Base-by-base conservation (phyloP, 2,329 filamentous ascomycete species). In the Apiospora marii region DNA sequence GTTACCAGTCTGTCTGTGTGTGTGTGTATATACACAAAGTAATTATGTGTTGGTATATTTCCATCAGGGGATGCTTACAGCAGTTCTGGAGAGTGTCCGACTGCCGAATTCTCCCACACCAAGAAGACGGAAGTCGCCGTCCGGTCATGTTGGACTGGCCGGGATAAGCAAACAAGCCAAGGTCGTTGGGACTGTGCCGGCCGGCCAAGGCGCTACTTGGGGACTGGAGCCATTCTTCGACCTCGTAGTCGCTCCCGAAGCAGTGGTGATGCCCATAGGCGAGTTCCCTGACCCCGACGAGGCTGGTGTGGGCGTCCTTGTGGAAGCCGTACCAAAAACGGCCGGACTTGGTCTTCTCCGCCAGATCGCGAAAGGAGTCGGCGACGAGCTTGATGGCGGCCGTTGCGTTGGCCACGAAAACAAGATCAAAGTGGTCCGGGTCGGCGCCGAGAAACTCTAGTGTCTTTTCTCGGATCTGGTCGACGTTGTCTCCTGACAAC, bases 321-420 rank as follows among this genome's bases (percentile, higher is more conserved):
- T 92, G 90, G 75, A 91, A 90, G 22, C 87, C 87, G 77, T 90
- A 91, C 83, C 87, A 87, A 78, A 91, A 90, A 24, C 82, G 77
- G 67, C 82, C 78, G 58, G 84, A 79, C 70, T 82, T 81, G 14
- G 82, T 86, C 75, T 83, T 86, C 79, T 84, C 85, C 2, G 86
- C 84, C 37, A 88, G 82, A 75, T 89, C 88, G 41, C 85, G 83
- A 76, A 91, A 89, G 46, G 84, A 85, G 68, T 91, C 90, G 61
- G 85, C 86, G 19, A 81, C 80, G 27, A 98, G 84, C 82, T 98
- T 98, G 78, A 98, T 92, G 8, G 92, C 95, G 3, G 95, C 94
- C 0, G 96, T 98, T 27, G 96, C 93, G 82, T 98, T 98, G 48
- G 94, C 91, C 37, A 97, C 94, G 80, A 98, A 98, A 0, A 98